Evolutionary conservation across 306 rosid genomes (phyloP), one percentile per base, ranked within the genome.

Genomic region (Spatholobus suberectus): DNA sequence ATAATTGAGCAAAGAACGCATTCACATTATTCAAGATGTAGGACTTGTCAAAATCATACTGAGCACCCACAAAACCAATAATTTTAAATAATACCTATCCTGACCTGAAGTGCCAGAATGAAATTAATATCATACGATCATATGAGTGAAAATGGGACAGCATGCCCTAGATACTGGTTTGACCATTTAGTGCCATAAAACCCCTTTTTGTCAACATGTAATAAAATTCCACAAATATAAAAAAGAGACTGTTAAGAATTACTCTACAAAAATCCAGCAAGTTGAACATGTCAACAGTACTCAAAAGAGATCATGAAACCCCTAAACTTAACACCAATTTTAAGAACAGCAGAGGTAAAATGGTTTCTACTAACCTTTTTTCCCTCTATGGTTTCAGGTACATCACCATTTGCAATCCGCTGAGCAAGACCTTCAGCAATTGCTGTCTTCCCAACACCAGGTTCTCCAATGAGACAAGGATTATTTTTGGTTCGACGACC

Each of bases 391-490:
- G 99, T 96, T 90, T 96, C 99, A 76, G 98, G 99, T 18, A 96
- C 99, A 89, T 96, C 99, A 86, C 97, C 97, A 82, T 46, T 94
- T 41, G 99, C 90, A 81, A 96, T 96, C 80, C 98, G 82, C 83
- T 96, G 99, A 51, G 99, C 99, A 86, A 96, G 99, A 71, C 98
- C 99, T 86, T 96, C 99, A 21, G 99, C 99, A 74, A 96, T 96
- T 51, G 99, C 99, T 72, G 99, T 96, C 91, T 96, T 96, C 62
- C 99, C 99, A 79, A 96, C 99, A 84, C 99, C 99, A 75, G 99
- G 99, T 75, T 96, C 99, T 65, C 99, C 99, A 83, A 96, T 94
- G 57, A 96, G 96, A 83, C 99, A 96, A 8, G 99, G 99, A 81
- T 96, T 96, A 54, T 96, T 96, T 84, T 96, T 96, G 0, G 99